Percentiles rank a stretch among this genome's conserved stretches.
Conservation (phyloP, 2,329 filamentous ascomycete species). For the Zasmidium angulare region DNA sequence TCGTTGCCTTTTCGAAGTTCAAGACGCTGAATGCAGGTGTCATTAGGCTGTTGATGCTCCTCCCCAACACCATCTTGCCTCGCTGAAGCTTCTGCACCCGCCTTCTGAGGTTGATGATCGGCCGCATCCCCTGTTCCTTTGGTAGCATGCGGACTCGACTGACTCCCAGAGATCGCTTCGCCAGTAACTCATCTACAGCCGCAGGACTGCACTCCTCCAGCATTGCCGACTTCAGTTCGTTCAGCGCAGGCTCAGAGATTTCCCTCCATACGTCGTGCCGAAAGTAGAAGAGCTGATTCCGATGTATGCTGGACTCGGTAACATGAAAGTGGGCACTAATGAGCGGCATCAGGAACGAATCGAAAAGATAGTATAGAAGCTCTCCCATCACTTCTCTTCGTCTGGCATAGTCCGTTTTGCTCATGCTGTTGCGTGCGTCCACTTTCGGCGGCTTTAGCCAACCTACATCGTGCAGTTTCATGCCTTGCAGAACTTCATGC, state of each 20-base stretch:
- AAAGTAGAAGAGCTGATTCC: conserved; percentile 86
- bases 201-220: conserved; percentile 71
- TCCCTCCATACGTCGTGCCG: conserved; percentile 88
- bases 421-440: conserved; percentile 54
- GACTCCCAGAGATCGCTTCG: conserved; percentile 67
- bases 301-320: conserved; percentile 80
- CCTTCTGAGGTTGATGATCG: conserved; percentile 82
- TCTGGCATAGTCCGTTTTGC: conserved; percentile 71
- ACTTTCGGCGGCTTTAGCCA: conserved; percentile 68
- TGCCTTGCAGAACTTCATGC: conserved; percentile 71
- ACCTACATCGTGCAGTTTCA: conserved; percentile 53
- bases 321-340: conserved; percentile 89
- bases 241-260: conserved; percentile 71
- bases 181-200: conserved; percentile 58
- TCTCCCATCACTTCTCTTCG: conserved; percentile 77
- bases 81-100: conserved; percentile 55
- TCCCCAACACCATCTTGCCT: conserved; percentile 56
- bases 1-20: conserved; percentile 66
- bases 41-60: conserved; percentile 69
- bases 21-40: conserved; percentile 74
- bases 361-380: conserved; percentile 88
- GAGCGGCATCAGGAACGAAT: conserved; percentile 85
- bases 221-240: conserved; percentile 66
- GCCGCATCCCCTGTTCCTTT: conserved; percentile 72
- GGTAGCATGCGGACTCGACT: conserved; percentile 80